Evolutionary conservation across 2,329 filamentous ascomycete genomes (phyloP).

Genomic region (Colletotrichum sp.): DNA sequence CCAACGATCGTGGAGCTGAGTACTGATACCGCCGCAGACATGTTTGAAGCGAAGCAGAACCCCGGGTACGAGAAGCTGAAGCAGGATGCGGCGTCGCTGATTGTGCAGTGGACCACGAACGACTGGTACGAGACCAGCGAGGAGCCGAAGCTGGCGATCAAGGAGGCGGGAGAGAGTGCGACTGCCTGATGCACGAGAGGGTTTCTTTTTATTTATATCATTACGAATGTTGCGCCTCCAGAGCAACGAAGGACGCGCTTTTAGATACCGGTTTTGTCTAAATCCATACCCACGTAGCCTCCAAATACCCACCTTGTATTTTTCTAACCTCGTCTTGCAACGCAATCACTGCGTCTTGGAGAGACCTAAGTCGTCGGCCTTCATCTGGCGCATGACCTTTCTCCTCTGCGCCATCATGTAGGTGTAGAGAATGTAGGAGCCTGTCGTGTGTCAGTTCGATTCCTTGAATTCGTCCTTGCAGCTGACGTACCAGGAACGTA

Average conservation of each 20-base stretch:
- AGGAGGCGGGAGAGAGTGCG: slow-evolving; percentile 13
- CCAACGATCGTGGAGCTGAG: no score
- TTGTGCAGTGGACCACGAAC: slow-evolving; percentile 68
- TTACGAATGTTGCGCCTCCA: neutral
- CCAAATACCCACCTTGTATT: neutral
- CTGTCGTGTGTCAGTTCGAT: slow-evolving; percentile 34
- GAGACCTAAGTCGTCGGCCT: slow-evolving; percentile 39
- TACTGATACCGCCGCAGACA: slow-evolving; percentile 46
- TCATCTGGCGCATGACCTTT: slow-evolving; percentile 75
- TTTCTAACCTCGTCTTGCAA: neutral
- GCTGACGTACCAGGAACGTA: slow-evolving; percentile 86
- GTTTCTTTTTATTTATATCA: neutral
- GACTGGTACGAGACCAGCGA: slow-evolving; percentile 69
- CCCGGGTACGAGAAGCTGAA: slow-evolving; percentile 73
- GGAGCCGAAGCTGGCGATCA: slow-evolving; percentile 32
- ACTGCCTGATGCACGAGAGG: neutral
- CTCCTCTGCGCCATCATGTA: slow-evolving; percentile 93
- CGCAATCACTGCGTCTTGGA: slow-evolving; percentile 8
- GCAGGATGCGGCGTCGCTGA: slow-evolving; percentile 67
- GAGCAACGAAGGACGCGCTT: neutral
- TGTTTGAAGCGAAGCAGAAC: slow-evolving; percentile 78
- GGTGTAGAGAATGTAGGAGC: slow-evolving; percentile 84
- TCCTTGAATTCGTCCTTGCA: no score
- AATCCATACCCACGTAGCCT: slow-evolving; percentile 11
- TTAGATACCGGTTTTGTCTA: slow-evolving; percentile 7